Evolutionary conservation across 1,284 basidiomycete species (phyloP), one percentile per base, ranked within the genome.

Genomic region (Thecaphora frezii): DNA sequence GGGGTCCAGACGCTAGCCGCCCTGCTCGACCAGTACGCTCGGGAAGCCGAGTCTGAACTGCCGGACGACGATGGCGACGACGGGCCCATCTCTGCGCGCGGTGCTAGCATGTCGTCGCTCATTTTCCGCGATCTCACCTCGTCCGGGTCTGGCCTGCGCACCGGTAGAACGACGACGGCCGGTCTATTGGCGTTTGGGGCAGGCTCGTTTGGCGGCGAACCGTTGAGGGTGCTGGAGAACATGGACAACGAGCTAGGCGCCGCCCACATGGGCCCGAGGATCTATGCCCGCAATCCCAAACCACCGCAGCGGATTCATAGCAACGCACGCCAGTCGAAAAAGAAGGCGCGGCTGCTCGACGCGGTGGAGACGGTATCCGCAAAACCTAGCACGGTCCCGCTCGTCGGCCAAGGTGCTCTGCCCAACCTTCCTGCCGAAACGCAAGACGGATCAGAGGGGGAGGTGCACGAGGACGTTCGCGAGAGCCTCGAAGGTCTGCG

Each of bases 21-120:
- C 25, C 24, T 58, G 30, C 58, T 62, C 37, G 52, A 48, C 36
- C 47, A 50, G 3, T 38, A 54, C 12, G 46, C 42, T 36, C 47
- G 49, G 13, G 63, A 61, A 19, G 19, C 44, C 2, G 21, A 23
- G 14, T 26, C 55, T 51, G 58, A 47, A 33, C 10, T 39, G 47
- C 18, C 9, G n/a, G n/a, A n/a, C 5, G 46, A 44, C 22, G 58
- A 57, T 19, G 48, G 44, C 14, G 60, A 66, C 14, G 49, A 54
- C 18, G 63, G 54, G 3, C 46, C 54, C 36, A 56, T 62, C 9
- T 66, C 64, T 2, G 41, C 64, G 5, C 49, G 55, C 3, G 64
- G 64, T 18, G 59, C 64, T 10, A 66, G 58, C 26, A 66, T 66
- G 58, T 61, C 64, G n/a, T 62, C 58, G 9, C 61, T 66, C 46